Percentiles rank a stretch among this genome's conserved stretches.
phyloP scores from a whole-genome alignment of 139 green algal species.

The Tetraselmis chui region DNA sequence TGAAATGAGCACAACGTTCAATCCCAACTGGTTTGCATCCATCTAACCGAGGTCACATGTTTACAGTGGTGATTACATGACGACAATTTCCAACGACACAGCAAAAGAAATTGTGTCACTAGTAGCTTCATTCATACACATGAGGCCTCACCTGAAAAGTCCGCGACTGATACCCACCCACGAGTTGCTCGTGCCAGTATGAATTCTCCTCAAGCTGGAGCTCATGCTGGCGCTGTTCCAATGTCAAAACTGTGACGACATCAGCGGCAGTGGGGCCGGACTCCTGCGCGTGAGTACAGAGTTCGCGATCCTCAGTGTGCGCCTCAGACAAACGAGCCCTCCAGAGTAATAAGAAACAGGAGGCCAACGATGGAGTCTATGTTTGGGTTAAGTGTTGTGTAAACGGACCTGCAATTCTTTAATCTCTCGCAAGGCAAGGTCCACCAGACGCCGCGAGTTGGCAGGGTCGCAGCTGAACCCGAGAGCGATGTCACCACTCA shows the following conservation, averaged over 20 bases:
- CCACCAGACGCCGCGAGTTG: constrained; percentile 33
- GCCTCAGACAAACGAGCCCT: no score
- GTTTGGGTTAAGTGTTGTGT: neutral
- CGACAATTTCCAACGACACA: no score
- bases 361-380: neutral
- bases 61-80: neutral
- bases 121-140: neutral
- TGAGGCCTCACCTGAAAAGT: neutral
- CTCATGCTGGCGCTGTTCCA: constrained; percentile 60
- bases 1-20: neutral
- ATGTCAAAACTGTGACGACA: constrained; percentile 47
- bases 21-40: no score
- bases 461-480: constrained; percentile 74
- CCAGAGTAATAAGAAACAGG: neutral
- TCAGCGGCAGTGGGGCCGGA: constrained; percentile 48
- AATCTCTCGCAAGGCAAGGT: constrained; percentile 55
- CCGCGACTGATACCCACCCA: constrained; percentile 23
- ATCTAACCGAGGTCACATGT: no score
- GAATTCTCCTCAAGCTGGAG: constrained; percentile 57
- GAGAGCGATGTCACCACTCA: constrained; percentile 65
- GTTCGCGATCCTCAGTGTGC: no score
- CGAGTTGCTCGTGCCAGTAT: constrained; percentile 57
- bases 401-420: constrained; percentile 13
- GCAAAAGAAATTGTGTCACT: no score
- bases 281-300: no score